Conservation (phyloP, 345 rosid species). For the rapeseed (Brassica napus) region DNA sequence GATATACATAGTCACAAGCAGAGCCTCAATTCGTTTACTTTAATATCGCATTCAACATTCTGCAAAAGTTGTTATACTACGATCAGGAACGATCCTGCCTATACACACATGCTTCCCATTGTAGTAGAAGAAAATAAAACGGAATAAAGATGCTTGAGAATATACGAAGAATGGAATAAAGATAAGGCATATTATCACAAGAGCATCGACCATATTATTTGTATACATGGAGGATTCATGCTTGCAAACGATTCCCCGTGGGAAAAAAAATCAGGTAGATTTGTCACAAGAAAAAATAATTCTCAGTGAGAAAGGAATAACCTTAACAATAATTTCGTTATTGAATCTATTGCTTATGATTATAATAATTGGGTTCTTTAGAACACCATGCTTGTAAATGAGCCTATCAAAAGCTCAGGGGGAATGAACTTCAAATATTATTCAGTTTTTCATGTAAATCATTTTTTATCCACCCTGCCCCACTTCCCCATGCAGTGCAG, state of each 20-base stretch:
- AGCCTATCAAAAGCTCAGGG: slow-evolving; percentile 20
- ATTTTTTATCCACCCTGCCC: slow-evolving; percentile 18
- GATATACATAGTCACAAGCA: neutral
- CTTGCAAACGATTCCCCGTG: slow-evolving; percentile 15
- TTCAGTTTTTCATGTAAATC: slow-evolving; percentile 20
- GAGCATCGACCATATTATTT: slow-evolving; percentile 7
- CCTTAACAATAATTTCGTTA: neutral
- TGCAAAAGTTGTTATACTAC: neutral
- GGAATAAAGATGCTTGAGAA: neutral
- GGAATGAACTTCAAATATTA: slow-evolving; percentile 26
- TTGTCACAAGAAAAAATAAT: neutral
- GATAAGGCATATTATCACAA: neutral
- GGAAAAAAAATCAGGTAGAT: neutral
- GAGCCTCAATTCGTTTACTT: neutral
- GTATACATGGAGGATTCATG: slow-evolving; percentile 19
- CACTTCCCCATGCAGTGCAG: slow-evolving; percentile 28
- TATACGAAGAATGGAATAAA: slow-evolving; percentile 8
- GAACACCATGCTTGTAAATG: slow-evolving; percentile 6
- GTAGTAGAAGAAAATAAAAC: neutral
- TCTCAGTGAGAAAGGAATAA: slow-evolving; percentile 12
- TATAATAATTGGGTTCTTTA: neutral
- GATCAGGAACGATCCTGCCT: neutral
- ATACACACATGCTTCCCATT: neutral
- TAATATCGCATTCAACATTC: neutral
- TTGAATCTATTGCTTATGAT: neutral